Evolutionary conservation across 129 eudicot genomes (phyloP).

Genomic region (Escallonia herrerae): DNA sequence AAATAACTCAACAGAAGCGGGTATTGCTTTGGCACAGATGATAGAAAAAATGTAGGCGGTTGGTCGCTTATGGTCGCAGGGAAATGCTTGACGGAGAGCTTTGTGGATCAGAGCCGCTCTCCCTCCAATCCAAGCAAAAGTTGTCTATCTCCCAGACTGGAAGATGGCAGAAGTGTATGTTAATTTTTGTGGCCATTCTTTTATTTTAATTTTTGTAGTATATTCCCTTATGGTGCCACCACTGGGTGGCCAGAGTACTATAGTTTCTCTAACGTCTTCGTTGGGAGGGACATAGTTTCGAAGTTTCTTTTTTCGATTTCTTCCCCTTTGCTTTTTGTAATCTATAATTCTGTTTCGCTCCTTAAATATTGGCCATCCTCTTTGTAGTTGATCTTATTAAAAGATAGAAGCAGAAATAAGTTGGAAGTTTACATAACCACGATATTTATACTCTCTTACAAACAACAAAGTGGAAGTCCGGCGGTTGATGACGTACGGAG

Average conservation of each 20-base stretch:
- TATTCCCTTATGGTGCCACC: not conserved
- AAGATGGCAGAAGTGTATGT: not conserved
- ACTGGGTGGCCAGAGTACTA: constrained; percentile 18
- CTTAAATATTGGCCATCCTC: no score
- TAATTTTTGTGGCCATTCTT: constrained; percentile 16
- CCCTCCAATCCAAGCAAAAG: not conserved
- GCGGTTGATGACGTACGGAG: no score
- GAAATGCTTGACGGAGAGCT: not conserved
- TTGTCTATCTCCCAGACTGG: not conserved
- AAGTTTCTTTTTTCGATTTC: no score
- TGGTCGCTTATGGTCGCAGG: not conserved
- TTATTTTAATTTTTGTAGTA: constrained; percentile 11
- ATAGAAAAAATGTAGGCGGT: not conserved
- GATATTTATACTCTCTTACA: no score
- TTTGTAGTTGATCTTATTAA: not conserved
- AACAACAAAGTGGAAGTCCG: no score
- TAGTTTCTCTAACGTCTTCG: constrained; percentile 1
- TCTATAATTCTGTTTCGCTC: no score
- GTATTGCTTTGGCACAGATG: not conserved
- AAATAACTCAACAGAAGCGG: constrained; percentile 2
- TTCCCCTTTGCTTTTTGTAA: not conserved
- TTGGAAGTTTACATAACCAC: no score
- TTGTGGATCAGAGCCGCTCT: constrained; percentile 2
- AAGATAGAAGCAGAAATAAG: not conserved
- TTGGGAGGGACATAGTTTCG: not conserved